Evolutionary conservation across 352 stramenopile genomes (phyloP).

Genomic region (Phytophthora pistaciae): DNA sequence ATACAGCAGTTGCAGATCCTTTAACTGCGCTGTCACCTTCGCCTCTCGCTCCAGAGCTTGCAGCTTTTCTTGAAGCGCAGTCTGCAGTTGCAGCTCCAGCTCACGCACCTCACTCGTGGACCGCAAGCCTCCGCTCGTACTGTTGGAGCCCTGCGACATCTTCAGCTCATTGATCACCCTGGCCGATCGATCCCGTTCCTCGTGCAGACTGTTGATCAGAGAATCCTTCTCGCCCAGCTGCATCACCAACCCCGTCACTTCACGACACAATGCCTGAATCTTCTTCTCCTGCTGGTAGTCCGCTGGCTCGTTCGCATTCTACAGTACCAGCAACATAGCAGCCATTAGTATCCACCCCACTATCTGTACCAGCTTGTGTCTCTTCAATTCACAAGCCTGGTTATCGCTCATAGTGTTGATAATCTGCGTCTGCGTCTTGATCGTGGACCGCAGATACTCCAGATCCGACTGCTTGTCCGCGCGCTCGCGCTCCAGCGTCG

Average conservation of each 20-base stretch:
- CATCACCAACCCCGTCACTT: constrained; percentile 64
- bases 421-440: constrained; percentile 64
- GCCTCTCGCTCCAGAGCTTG: constrained; percentile 33
- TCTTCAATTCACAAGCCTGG: constrained; percentile 32
- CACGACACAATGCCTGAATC: constrained; percentile 64
- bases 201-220: constrained; percentile 63
- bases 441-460: constrained; percentile 51
- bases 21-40: constrained; percentile 32
- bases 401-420: constrained; percentile 61
- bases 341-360: constrained; percentile 8
- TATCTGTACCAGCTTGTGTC: background rate
- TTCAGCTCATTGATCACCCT: constrained; percentile 58
- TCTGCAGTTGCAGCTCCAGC: constrained; percentile 46
- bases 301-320: constrained; percentile 39
- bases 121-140: constrained; percentile 37
- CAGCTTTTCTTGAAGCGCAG: constrained; percentile 38
- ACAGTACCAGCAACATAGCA: background rate
- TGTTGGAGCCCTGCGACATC: constrained; percentile 34
- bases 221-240: constrained; percentile 66
- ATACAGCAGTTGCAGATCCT: constrained; percentile 56
- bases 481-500: constrained; percentile 50
- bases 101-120: constrained; percentile 33
- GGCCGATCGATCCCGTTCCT: constrained; percentile 55
- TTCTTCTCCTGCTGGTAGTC: constrained; percentile 57
- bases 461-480: constrained; percentile 53